Evolutionary conservation across 257 asterid genomes (phyloP), one percentile per base, ranked within the genome.

Genomic region (Pogostemon cablin): DNA sequence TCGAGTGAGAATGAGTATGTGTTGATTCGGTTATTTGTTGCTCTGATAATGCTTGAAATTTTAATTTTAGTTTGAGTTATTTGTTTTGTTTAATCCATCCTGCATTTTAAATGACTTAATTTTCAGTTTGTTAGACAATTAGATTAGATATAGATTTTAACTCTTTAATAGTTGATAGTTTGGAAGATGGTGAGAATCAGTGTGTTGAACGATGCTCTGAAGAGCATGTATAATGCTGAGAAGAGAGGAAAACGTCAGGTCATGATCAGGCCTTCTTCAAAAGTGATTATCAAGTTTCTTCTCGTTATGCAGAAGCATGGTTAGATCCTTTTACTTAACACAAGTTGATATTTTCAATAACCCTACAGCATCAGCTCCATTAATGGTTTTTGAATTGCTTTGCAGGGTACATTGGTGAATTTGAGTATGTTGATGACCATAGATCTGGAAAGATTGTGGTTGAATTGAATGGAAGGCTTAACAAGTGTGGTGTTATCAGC

Each of bases 301-400:
- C 34, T 81, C 38, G 85, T 81, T 52, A 81, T 81, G 85, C 85
- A 81, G 53, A 81, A 81, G 62, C 85, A 81, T 32, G 85, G 85
- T 81, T 12, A 39, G 79, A 11, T 10, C 52, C 25, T 54, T 40
- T 7, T 72, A 1, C 7, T 1, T 5, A 10, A 8, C 38, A 62
- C 9, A 6, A 1, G 8, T 48, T 35, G 9, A 4, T 37, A 10
- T 40, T 5, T 6, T 20, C 7, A n/a, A 6, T 8, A 3, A 2
- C 9, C 5, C 39, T 35, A 44, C 2, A 32, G 6, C 20, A 5
- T 11, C 49, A 8, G 9, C 0, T 0, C 48, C 6, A 4, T 6
- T 10, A 48, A 4, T 46, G 4, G 3, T 35, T 8, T 25, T 65
- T 62, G 25, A 34, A 44, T 62, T 38, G 34, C 38, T 67, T 73